Conservation (phyloP, 2,329 filamentous ascomycete genomes). For the Dothistroma septosporum region DNA sequence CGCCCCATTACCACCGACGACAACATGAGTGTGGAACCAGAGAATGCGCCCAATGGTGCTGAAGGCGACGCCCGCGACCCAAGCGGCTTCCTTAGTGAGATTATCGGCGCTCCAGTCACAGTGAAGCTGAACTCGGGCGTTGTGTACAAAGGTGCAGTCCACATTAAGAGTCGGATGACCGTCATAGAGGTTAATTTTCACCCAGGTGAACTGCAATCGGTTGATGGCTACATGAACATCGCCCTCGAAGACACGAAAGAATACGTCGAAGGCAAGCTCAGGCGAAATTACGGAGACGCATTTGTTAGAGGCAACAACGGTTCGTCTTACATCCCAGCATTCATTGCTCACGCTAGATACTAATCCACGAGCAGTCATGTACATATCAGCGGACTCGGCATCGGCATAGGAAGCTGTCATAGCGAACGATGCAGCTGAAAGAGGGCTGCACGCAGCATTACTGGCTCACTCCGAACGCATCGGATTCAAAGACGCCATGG, state of each 20-base stretch:
- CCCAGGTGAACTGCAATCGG: constrained; percentile 86
- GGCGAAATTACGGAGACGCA: constrained; percentile 83
- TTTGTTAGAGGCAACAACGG: constrained; percentile 97
- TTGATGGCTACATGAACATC: constrained; percentile 99
- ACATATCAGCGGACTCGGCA: constrained; percentile 58
- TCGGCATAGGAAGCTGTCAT: constrained; percentile 6
- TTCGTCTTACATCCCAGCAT: constrained; percentile 36
- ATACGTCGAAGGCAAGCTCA: constrained; percentile 77
- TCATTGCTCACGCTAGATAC: background rate
- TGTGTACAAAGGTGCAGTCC: constrained; percentile 77
- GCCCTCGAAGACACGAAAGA: constrained; percentile 94
- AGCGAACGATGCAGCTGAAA: background rate
- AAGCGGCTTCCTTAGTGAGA: constrained; percentile 86
- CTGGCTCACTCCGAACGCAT: background rate
- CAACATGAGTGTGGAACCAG: constrained; percentile 22
- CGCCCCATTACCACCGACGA: background rate
- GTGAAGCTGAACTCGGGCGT: constrained; percentile 99
- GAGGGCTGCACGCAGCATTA: background rate
- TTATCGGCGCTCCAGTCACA: constrained; percentile 88
- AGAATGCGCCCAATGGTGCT: constrained; percentile 32
- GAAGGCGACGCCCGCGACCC: constrained; percentile 75
- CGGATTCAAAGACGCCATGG: background rate
- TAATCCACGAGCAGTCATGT: constrained; percentile 54
- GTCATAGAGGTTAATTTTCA: constrained; percentile 2
- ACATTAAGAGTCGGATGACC: background rate